Conservation (phyloP, 139 green algal genomes). For the Chlorella ohadii region DNA sequence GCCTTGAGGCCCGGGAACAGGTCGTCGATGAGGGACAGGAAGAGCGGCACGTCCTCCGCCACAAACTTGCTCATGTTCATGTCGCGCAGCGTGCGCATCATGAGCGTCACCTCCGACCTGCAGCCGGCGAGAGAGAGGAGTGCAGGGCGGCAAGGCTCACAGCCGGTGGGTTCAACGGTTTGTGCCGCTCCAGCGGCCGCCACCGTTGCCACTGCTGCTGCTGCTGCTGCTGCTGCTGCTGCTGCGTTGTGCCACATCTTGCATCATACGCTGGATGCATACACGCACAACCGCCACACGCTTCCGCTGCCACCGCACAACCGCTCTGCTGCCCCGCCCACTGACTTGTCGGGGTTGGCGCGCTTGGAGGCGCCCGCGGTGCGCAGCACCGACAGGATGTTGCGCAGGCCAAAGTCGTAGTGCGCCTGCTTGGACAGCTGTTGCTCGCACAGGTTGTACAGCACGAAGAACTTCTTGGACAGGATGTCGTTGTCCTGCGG, state of each 20-base stretch:
- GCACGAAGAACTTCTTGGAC: slow-evolving; percentile 95
- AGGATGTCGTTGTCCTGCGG: slow-evolving; percentile 86
- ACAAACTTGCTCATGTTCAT: slow-evolving; percentile 99
- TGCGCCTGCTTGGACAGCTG: slow-evolving; percentile 97
- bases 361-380: slow-evolving; percentile 92
- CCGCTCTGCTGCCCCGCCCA: too few species aligned
- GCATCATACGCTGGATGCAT: too few species aligned
- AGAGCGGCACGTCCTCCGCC: slow-evolving; percentile 95
- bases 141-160: neutral
- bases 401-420: slow-evolving; percentile 98
- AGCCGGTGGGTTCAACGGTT: too few species aligned
- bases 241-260: too few species aligned
- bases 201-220: too few species aligned
- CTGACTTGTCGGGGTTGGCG: slow-evolving; percentile 82
- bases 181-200: too few species aligned
- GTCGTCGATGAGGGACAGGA: slow-evolving; percentile 95
- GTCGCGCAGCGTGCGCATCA: slow-evolving; percentile 92
- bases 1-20: slow-evolving; percentile 90
- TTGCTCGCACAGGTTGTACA: slow-evolving; percentile 97
- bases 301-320: too few species aligned
- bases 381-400: slow-evolving; percentile 93
- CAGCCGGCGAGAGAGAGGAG: neutral
- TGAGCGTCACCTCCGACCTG: slow-evolving; percentile 71
- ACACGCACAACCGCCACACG: too few species aligned
- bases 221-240: too few species aligned